Evolutionary conservation across 202 grass and related monocot species (phyloP), one percentile per base, ranked within the genome.

Genomic region (Carex sylvatica): DNA sequence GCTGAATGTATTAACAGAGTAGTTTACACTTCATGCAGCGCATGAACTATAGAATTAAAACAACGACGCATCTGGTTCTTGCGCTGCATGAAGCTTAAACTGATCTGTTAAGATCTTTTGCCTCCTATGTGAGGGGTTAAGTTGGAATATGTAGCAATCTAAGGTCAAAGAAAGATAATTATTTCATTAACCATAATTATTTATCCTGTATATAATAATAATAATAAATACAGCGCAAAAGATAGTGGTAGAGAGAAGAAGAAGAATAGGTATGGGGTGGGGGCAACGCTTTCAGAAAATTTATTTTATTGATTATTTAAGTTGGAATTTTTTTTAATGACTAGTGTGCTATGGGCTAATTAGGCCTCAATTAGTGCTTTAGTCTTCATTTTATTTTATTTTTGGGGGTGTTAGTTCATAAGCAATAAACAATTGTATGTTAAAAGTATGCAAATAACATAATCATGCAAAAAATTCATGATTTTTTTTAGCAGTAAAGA

Each of bases 111-210:
- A 28, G 2, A 28, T 28, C 28, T 28, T 28, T 28, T 28, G 2
- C 28, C 28, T 85, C 64, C 10, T 87, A 87, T 87, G 83, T 67
- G 65, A 77, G 58, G 82, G 82, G 75, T 87, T 86, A 77, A 78
- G 71, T 88, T 89, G 82, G 79, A 88, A 83, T 56, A 81, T 71
- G 69, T 73, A 62, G 56, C 46, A 79, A 73, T 67, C 40, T 47
- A 85, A 87, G 91, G 89, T 91, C 82, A 87, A 78, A 85, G 84
- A 83, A 9, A 72, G 87, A 75, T 46, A 77, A 85, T 65, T 63
- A 79, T 46, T 92, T 90, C 85, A 81, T 85, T 81, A 86, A 79
- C 38, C 74, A 80, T 71, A 88, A 81, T 73, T 87, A 79, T 86
- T 71, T 87, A 63, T 42, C 10, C 47, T 33, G 33, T 64, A 82